Base-by-base conservation (phyloP, 306 rosid species). In the Trifolium dubium region DNA sequence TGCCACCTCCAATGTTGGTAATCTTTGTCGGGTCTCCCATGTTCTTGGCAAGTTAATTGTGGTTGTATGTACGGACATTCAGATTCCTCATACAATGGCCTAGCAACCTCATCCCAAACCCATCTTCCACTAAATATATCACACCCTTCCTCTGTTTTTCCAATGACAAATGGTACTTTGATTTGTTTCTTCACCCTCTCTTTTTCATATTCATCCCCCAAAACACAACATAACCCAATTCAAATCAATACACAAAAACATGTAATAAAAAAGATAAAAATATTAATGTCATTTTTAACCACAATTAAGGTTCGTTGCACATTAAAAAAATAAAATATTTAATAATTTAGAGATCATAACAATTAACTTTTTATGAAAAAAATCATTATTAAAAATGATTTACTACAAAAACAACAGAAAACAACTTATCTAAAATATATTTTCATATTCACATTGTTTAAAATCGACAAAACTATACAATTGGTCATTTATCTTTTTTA, bases 1-100 rank as follows among this genome's bases (percentile, higher is more conserved):
- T 88, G 97, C 97, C 99, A 94, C 69, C 95, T 81, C 99, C 97
- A 88, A 35, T 88, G 51, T 70, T 83, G 96, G 41, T 88, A 92
- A 9, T 78, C 88, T 80, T 62, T 86, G 10, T 94, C 97, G 0
- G 97, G 97, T 5, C 99, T 86, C 6, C 97, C 99, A 7, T 88
- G 97, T 55, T 85, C 76, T 64, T 87, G 94, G 77, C 99, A 94
- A 9, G 97, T 94, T 79, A 94, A 73, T 77, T 92, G 99, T 0
- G 99, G 99, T 65, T 92, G 99, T 23, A 94, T 94, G 85, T 94
- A 94, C 41, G 99, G 99, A 84, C 99, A 94, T 0, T 92, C 99
- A 15, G 93, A 85, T 80, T 94, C 99, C 71, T 92, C 88, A 66
- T 94, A 94, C 15, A 86, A 80, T 8, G 99, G 96, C 11, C 92